These are phyloP conservation scores for Spergularia azorica DNA, from an alignment of 179 eudicot species.

Conservation along the genomic window DNA sequence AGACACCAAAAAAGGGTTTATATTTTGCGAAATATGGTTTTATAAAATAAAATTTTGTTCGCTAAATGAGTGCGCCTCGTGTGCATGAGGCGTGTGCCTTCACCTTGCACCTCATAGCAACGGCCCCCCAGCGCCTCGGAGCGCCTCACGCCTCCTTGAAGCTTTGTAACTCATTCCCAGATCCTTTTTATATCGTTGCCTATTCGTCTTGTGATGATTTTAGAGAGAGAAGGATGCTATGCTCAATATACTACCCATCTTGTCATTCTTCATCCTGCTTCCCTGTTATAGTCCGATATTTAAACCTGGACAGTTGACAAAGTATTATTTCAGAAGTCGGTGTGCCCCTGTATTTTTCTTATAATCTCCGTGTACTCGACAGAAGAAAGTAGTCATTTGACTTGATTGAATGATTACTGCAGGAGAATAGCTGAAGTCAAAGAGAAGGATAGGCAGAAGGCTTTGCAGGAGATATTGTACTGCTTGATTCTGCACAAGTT, in stretches of 20 bases:
- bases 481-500: conserved; percentile 79
- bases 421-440: conserved; percentile 97
- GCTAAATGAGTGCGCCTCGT: too few relatives aligned
- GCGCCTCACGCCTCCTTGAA: too few relatives aligned
- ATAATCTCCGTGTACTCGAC: neutral
- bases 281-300: neutral
- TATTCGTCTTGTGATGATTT: neutral
- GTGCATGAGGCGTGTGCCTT: too few relatives aligned
- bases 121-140: too few relatives aligned
- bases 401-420: conserved; percentile 26
- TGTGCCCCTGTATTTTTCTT: neutral
- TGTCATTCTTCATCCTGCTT: conserved; percentile 6
- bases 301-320: conserved; percentile 6
- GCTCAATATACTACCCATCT: neutral
- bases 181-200: neutral
- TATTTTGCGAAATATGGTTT: too few relatives aligned
- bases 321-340: neutral
- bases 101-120: too few relatives aligned
- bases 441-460: conserved; percentile 76
- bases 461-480: conserved; percentile 81
- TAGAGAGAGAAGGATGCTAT: neutral
- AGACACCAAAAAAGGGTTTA: too few relatives aligned
- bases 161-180: neutral
- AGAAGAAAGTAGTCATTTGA: conserved; percentile 4
- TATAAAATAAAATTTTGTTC: too few relatives aligned